These are phyloP conservation scores for Conticribra weissflogii DNA, from an alignment of 108 stramenopile species.

Conservation along the genomic window DNA sequence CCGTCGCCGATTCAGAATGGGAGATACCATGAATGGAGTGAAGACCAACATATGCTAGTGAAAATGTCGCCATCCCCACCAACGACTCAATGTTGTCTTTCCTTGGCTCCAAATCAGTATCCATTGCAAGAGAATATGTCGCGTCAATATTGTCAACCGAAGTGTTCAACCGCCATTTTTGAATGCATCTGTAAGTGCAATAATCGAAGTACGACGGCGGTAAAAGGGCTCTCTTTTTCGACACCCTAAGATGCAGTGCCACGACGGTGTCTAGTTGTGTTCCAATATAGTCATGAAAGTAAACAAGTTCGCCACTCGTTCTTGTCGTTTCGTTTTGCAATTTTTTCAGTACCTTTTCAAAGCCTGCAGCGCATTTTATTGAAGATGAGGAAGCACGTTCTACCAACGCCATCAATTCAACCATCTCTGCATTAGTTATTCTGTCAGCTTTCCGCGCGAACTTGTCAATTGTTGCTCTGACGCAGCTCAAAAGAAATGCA, in stretches of 20 bases:
- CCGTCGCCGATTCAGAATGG: not conserved
- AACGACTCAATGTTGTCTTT: slow-evolving; percentile 22
- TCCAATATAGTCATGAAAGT: slow-evolving; percentile 35
- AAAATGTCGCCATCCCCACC: slow-evolving; percentile 18
- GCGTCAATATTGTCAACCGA: slow-evolving; percentile 4
- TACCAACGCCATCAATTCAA: slow-evolving; percentile 33
- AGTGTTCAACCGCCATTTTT: slow-evolving; percentile 31
- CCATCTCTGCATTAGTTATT: not conserved
- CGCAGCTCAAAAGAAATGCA: slow-evolving; percentile 7
- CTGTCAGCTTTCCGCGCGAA: not conserved
- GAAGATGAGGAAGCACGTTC: slow-evolving; percentile 44
- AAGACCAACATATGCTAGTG: slow-evolving; percentile 18
- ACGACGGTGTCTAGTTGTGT: slow-evolving; percentile 25
- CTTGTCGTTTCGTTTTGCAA: no score
- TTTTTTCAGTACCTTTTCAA: slow-evolving; percentile 23
- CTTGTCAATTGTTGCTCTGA: slow-evolving; percentile 3
- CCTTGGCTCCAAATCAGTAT: slow-evolving; percentile 1
- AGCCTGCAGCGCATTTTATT: slow-evolving; percentile 20
- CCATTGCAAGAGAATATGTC: not conserved
- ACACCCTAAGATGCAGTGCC: not conserved
- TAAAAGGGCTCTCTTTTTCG: not conserved
- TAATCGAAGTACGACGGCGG: slow-evolving; percentile 47
- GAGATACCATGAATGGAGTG: not conserved
- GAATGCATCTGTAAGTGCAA: slow-evolving; percentile 31
- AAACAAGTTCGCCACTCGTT: slow-evolving; percentile 17